Base-by-base conservation (phyloP, 352 stramenopile genomes). In the Phytophthora hibernalis region DNA sequence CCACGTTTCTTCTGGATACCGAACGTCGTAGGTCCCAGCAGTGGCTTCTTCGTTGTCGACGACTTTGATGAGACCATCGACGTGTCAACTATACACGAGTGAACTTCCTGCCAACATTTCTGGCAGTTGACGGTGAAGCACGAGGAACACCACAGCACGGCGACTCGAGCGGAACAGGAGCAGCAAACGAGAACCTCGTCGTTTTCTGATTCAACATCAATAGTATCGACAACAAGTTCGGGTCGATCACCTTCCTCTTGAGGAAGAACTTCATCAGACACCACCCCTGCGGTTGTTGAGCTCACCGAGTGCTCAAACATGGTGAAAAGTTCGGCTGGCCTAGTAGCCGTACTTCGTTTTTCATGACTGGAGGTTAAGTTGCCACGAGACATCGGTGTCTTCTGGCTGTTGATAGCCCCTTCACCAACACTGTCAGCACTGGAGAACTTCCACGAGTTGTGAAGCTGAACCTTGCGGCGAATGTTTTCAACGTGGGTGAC, bases 51-150 rank as follows among this genome's bases (percentile, higher is more conserved):
- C 11, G 53, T n/a, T 44, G 54, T 40, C 10, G 50, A 30, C 3
- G 49, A 31, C 49, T 30, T 2, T 48, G 59, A 26, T 51, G 42
- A 35, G 1, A 80, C 28, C 4, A 33, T 44, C 1, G 64, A 70
- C 43, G 68, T 71, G 52, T 90, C 83, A 28, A 90, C 83, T 1
- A 57, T 70, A 2, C 79, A 80, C 10, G 70, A 56, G 42, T 91
- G 83, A n/a, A 66, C 52, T 1, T 56, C 48, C 30, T 83, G 72
- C 83, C 83, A 91, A 50, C 83, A 91, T 10, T 54, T 54, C 7
- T 68, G 44, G 30, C 83, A 91, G 43, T 65, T 86, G 2, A 91
- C 83, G 1, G 68, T 75, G 43, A 91, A 91, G 53, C 83, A 91
- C 4, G 74, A 70, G 1, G 83, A 73, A 30, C 83, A 91, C 83